phyloP scores from a whole-genome alignment of 1,139 yeast species.

The Yamadazyma taylorii region DNA sequence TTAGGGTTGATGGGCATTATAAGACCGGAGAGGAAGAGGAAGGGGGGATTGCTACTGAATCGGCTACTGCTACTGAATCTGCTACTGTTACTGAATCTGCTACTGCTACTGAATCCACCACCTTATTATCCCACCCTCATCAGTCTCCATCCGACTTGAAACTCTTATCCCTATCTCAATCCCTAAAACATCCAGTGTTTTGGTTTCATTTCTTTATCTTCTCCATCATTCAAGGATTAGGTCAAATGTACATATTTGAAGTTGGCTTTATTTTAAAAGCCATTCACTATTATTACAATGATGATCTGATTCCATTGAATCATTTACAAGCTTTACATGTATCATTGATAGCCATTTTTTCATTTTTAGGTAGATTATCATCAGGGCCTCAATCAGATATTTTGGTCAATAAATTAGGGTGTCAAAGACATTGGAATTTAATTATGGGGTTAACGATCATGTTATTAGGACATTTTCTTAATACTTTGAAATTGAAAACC shows the following conservation, averaged over 20 bases:
- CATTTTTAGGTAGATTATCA: slow-evolving; percentile 65
- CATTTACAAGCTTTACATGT: slow-evolving; percentile 69
- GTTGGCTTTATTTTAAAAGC: slow-evolving; percentile 74
- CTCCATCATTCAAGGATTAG: slow-evolving; percentile 68
- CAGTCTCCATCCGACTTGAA: slow-evolving; percentile 14
- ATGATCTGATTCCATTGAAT: slow-evolving; percentile 23
- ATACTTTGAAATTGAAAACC: slow-evolving; percentile 30
- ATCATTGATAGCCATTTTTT: slow-evolving; percentile 63
- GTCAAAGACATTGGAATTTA: slow-evolving; percentile 70
- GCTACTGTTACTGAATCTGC: no score
- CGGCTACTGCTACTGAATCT: slow-evolving; percentile 12
- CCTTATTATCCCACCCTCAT: slow-evolving; percentile 11
- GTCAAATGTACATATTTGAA: slow-evolving; percentile 76
- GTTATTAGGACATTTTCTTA: slow-evolving; percentile 39
- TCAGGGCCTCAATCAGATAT: slow-evolving; percentile 71
- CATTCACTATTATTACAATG: slow-evolving; percentile 25
- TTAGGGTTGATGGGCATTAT: slow-evolving; percentile 31
- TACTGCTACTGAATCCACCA: slow-evolving; percentile 12
- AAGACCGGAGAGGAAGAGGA: slow-evolving; percentile 15
- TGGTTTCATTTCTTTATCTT: slow-evolving; percentile 53
- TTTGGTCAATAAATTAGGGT: slow-evolving; percentile 48
- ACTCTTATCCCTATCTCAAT: slow-evolving; percentile 16
- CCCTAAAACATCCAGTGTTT: slow-evolving; percentile 34
- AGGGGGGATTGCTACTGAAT: no score
- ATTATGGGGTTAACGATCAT: slow-evolving; percentile 47